Base-by-base conservation (phyloP, 2,329 filamentous ascomycete species). In the Botrytis paeoniae region DNA sequence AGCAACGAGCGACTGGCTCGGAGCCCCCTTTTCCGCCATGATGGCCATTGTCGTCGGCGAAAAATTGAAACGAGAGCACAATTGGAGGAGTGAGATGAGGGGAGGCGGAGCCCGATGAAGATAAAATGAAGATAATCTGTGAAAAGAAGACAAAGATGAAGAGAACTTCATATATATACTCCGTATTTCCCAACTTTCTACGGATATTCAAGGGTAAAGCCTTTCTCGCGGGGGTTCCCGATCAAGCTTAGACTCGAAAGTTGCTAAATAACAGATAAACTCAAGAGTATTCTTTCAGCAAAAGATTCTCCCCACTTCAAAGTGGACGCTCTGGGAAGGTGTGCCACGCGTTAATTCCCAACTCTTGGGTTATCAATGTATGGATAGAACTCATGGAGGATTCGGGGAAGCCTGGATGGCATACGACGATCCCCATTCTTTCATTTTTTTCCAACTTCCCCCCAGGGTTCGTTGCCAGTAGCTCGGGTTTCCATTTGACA, bases 1-100 rank as follows among this genome's bases (percentile, higher is more conserved):
- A 70, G 80, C 82, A 73, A 83, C 82, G 39, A 82, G 79, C 29
- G 82, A 83, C 75, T 82, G 81, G 76, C 69, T 63, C 25, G 69
- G 59, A n/a, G 54, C 57, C 32, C 25, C 41, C 9, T 60, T 62
- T 29, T 45, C 57, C 12, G 39, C 57, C 69, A 63, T 70, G 32
- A 70, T 45, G 18, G 69, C 69, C 69, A 70, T 70, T 22, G 43
- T 48, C 63, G 41, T 48, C 29, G 22, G 14, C 43, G 41, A 51
- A 25, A 10, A 70, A 29, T 20, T 59, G 18, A 16, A 29, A 62
- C 61, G 7, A n/a, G 32, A 35, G 25, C 18, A 32, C 51, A 57
- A 35, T 69, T 60, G 39, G 6, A 4, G 32, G 22, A 45, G 61
- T 32, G 25, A n/a, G 32, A 51, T 39, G n/a, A 39, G 20, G 39